Evolutionary conservation across 306 rosid species (phyloP).

Genomic region (Quercus berberidifolia): DNA sequence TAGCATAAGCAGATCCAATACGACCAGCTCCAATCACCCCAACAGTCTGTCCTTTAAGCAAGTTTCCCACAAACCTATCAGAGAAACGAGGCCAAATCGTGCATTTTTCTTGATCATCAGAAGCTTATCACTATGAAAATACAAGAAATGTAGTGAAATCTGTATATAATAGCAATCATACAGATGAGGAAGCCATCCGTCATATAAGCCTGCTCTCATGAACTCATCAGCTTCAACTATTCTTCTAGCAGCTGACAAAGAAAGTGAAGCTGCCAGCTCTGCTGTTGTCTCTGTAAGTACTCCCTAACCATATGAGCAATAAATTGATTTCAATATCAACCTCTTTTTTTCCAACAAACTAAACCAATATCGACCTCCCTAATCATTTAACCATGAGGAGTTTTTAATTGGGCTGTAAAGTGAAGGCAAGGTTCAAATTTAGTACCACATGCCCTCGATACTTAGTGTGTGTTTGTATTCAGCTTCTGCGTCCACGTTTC

Average conservation of each 20-base stretch:
- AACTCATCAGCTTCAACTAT: slow-evolving; percentile 98
- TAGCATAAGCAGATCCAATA: slow-evolving; percentile 96
- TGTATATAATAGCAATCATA: slow-evolving; percentile 28
- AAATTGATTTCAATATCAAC: slow-evolving; percentile 12
- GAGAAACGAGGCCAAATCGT: slow-evolving; percentile 13
- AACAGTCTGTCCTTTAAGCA: slow-evolving; percentile 96
- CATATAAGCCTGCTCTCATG: slow-evolving; percentile 96
- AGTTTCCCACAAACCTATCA: slow-evolving; percentile 85
- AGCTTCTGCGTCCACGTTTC: too few relatives aligned
- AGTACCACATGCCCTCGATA: too few relatives aligned
- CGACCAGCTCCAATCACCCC: slow-evolving; percentile 99
- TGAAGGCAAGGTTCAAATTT: too few relatives aligned
- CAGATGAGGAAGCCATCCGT: slow-evolving; percentile 99
- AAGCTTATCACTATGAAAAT: background rate
- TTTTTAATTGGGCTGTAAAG: too few relatives aligned
- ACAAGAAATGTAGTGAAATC: slow-evolving; percentile 3
- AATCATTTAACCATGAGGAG: too few relatives aligned
- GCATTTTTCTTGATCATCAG: background rate
- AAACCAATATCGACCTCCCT: background rate
- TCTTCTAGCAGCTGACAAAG: slow-evolving; percentile 92
- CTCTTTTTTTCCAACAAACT: background rate
- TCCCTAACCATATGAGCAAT: slow-evolving; percentile 56
- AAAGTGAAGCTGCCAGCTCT: slow-evolving; percentile 91
- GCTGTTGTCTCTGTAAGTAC: slow-evolving; percentile 99
- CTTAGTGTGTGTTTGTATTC: too few relatives aligned